Evolutionary conservation across 169 alveolate genomes (phyloP).

Genomic region (Cryptosporidium andersoni): DNA sequence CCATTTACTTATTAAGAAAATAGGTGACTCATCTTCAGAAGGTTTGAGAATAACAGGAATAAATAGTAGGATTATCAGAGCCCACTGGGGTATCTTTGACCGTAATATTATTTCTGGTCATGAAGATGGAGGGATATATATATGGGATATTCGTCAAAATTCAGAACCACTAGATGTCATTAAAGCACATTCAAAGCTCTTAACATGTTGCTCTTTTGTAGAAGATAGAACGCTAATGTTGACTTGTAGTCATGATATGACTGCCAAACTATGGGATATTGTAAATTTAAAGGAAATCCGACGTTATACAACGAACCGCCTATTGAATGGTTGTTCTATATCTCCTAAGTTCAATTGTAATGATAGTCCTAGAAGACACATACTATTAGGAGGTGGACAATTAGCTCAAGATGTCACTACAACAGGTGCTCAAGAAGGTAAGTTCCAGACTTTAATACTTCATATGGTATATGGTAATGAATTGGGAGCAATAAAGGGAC

Average conservation of each 20-base stretch:
- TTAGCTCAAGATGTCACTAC: conserved; percentile 90
- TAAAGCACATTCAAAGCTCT: conserved; percentile 83
- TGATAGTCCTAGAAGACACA: conserved; percentile 80
- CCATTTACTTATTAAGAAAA: conserved; percentile 41
- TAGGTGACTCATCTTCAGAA: conserved; percentile 49
- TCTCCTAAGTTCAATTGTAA: conserved; percentile 83
- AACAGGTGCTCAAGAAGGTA: conserved; percentile 91
- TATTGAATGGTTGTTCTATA: conserved; percentile 86
- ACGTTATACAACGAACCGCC: conserved; percentile 83
- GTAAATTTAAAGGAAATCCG: conserved; percentile 80
- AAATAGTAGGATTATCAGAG: conserved; percentile 77
- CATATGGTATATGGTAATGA: conserved; percentile 90
- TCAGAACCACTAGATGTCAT: conserved; percentile 60
- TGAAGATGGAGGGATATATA: conserved; percentile 83
- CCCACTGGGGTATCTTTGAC: conserved; percentile 90
- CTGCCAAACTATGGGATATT: conserved; percentile 88
- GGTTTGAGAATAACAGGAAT: conserved; percentile 65
- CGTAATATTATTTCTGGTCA: conserved; percentile 85
- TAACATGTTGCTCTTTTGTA: conserved; percentile 85
- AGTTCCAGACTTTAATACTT: conserved; percentile 89
- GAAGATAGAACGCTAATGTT: conserved; percentile 84
- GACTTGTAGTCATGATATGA: conserved; percentile 86
- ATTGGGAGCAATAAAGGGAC: conserved; percentile 93
- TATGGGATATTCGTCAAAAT: conserved; percentile 60
- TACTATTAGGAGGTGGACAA: conserved; percentile 89